These are phyloP conservation scores for Tolypocladium album DNA, from an alignment of 2,329 filamentous ascomycete species.

Conservation along the genomic window DNA sequence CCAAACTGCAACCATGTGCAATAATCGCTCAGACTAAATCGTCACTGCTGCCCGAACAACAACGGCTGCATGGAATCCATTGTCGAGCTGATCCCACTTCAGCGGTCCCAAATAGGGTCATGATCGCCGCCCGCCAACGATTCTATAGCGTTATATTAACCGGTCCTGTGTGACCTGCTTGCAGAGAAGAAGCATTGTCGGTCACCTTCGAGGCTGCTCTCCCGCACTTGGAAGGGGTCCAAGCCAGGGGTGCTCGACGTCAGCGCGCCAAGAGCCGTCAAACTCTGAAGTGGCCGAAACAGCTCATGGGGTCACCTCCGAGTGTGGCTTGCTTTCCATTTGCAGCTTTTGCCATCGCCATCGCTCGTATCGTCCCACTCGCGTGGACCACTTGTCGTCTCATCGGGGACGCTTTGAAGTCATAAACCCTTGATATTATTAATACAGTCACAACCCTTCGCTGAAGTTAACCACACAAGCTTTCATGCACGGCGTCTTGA, in stretches of 20 bases:
- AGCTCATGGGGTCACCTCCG: background rate
- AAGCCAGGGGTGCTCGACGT: background rate
- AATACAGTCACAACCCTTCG: background rate
- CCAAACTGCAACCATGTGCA: background rate
- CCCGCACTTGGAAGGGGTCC: too few species aligned
- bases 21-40: background rate
- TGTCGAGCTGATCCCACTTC: background rate
- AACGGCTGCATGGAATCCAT: background rate
- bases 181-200: background rate
- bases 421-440: background rate
- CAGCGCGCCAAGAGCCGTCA: background rate
- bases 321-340: background rate
- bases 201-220: too few species aligned
- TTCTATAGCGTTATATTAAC: background rate
- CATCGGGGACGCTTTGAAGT: background rate
- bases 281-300: background rate
- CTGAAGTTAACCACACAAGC: background rate
- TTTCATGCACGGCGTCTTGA: background rate
- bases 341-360: background rate
- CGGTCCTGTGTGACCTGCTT: background rate
- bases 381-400: background rate
- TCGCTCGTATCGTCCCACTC: background rate
- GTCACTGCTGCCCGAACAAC: background rate
- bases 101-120: background rate
- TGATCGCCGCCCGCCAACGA: background rate